phyloP scores from a whole-genome alignment of 2,329 filamentous ascomycete species.

The Clarireedia hainanense region DNA sequence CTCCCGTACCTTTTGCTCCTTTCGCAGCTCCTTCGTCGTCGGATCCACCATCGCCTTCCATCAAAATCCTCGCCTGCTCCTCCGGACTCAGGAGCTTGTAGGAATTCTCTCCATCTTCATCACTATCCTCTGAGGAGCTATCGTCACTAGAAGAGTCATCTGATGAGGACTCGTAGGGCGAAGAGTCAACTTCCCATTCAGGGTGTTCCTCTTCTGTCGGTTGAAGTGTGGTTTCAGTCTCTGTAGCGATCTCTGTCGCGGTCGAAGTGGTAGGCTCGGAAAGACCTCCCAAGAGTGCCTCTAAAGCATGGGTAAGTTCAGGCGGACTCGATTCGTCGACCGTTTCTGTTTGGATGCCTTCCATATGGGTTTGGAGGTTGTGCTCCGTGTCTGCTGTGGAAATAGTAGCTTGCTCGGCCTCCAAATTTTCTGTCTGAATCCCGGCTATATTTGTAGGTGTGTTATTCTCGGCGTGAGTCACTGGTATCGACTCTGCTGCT shows the following conservation, averaged over 20 bases:
- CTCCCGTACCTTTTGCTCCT: constrained; percentile 33
- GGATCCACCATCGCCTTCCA: constrained; percentile 72
- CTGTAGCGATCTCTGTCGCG: background rate
- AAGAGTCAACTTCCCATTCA: constrained; percentile 81
- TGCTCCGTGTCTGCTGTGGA: background rate
- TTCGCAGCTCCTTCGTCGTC: constrained; percentile 61
- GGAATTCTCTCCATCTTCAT: constrained; percentile 46
- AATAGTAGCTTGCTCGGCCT: too few species aligned
- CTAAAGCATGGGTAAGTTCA: constrained; percentile 23
- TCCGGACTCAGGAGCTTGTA: constrained; percentile 72
- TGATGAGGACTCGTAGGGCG: constrained; percentile 62
- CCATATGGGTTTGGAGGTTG: background rate
- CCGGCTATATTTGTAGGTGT: too few species aligned
- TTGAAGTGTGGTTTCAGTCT: background rate
- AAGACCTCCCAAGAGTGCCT: constrained; percentile 24
- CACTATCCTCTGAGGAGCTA: constrained; percentile 44
- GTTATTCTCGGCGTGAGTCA: too few species aligned
- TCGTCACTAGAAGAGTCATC: constrained; percentile 49
- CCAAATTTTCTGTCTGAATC: too few species aligned
- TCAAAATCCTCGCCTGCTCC: constrained; percentile 76
- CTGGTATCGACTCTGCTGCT: background rate
- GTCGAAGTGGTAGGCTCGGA: constrained; percentile 6
- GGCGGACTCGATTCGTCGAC: constrained; percentile 9
- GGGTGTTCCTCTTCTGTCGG: constrained; percentile 39
- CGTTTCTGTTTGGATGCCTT: background rate